Evolutionary conservation across 78 protist species (phyloP).

Genomic region (Dictyostelium discoideum): DNA sequence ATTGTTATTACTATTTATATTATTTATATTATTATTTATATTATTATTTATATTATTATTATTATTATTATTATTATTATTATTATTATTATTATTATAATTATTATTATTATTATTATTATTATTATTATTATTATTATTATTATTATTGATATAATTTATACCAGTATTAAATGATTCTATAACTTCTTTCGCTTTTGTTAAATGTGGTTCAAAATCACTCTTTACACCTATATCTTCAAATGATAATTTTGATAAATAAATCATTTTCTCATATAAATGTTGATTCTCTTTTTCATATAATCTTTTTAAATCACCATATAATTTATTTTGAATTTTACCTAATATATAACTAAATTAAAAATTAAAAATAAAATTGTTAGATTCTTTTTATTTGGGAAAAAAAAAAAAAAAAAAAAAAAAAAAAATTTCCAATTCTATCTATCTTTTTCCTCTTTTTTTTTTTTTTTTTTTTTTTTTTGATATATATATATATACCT

Average conservation of each 20-base stretch:
- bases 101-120: neutral
- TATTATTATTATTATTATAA: neutral
- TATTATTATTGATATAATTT: neutral
- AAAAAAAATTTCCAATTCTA: neutral
- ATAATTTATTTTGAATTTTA: slow-evolving; percentile 14
- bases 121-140: neutral
- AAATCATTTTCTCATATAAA: slow-evolving; percentile 38
- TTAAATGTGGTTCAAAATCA: slow-evolving; percentile 51
- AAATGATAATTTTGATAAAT: slow-evolving; percentile 11
- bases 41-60: slow-evolving; percentile 12
- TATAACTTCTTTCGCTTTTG: slow-evolving; percentile 23
- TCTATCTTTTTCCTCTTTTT: too few species aligned
- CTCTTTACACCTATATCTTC: slow-evolving; percentile 46
- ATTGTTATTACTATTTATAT: slow-evolving; percentile 11
- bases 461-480: neutral
- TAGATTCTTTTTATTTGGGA: neutral
- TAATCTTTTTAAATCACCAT: slow-evolving; percentile 20
- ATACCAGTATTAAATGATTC: neutral
- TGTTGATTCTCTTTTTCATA: slow-evolving; percentile 24
- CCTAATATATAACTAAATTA: slow-evolving; percentile 56
- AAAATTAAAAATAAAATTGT: neutral
- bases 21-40: neutral
- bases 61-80: neutral
- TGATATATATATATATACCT: slow-evolving; percentile 26
- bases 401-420: too few species aligned